Conservation (phyloP, 495 filamentous ascomycete genomes). For the Neurospora tetrasperma region DNA sequence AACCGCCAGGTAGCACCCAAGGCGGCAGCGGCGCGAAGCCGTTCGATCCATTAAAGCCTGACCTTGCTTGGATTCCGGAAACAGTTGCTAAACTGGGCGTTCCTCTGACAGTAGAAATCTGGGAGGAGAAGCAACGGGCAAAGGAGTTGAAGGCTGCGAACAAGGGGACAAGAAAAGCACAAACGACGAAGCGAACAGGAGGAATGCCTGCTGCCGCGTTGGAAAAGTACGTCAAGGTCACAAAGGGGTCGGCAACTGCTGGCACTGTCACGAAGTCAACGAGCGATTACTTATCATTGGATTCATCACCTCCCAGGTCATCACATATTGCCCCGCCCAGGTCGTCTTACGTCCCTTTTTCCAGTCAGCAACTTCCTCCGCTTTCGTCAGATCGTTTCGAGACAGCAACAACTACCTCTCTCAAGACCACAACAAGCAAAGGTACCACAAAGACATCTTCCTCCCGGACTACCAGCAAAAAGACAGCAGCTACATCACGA, state of each 20-base stretch:
- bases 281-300: slow-evolving; percentile 1
- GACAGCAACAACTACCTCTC: neutral
- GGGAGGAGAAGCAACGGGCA: slow-evolving; percentile 52
- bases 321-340: neutral
- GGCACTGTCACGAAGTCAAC: neutral
- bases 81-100: slow-evolving; percentile 57
- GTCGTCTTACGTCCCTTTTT: neutral
- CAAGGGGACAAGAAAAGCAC: slow-evolving; percentile 18
- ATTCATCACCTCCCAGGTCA: neutral
- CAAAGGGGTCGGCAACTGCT: slow-evolving; percentile 16
- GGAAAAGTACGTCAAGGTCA: slow-evolving; percentile 30
- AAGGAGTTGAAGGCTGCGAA: slow-evolving; percentile 24
- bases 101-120: slow-evolving; percentile 63
- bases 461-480: slow-evolving; percentile 4
- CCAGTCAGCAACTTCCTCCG: neutral
- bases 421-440: slow-evolving; percentile 1
- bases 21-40: slow-evolving; percentile 37
- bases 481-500: slow-evolving; percentile 3
- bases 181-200: slow-evolving; percentile 15
- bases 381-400: neutral
- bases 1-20: slow-evolving; percentile 4
- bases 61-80: slow-evolving; percentile 65
- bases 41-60: slow-evolving; percentile 60
- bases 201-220: slow-evolving; percentile 20
- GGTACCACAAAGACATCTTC: neutral